Conservation (phyloP, 768 basidiomycete genomes). For the Suillus brevipes region DNA sequence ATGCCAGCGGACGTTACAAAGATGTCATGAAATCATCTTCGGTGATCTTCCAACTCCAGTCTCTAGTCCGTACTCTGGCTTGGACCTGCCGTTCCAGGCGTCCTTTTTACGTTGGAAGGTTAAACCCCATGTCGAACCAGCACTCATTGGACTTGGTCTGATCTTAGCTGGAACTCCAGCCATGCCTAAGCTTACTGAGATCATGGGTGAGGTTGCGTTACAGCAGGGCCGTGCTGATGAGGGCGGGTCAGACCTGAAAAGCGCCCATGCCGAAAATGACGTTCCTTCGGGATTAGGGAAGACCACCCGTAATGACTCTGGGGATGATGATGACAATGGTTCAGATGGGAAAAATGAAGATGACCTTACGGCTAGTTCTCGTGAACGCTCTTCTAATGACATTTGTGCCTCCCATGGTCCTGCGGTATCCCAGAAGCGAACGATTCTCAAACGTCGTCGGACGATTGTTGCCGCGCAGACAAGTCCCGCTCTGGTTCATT, state of each 20-base stretch:
- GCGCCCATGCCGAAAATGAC: slow-evolving; percentile 50
- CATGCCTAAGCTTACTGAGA: slow-evolving; percentile 71
- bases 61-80: slow-evolving; percentile 64
- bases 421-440: slow-evolving; percentile 12
- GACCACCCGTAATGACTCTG: slow-evolving; percentile 17
- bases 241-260: slow-evolving; percentile 48
- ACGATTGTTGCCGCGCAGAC: slow-evolving; percentile 71
- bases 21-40: slow-evolving; percentile 96
- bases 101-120: slow-evolving; percentile 63
- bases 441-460: slow-evolving; percentile 37
- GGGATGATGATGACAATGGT: slow-evolving; percentile 45
- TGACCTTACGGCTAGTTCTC: slow-evolving; percentile 22
- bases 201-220: slow-evolving; percentile 80
- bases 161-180: slow-evolving; percentile 75
- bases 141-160: slow-evolving; percentile 82
- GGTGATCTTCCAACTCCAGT: slow-evolving; percentile 73
- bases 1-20: slow-evolving; percentile 88
- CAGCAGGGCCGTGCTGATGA: slow-evolving; percentile 86
- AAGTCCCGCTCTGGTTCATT: slow-evolving; percentile 67
- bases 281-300: slow-evolving; percentile 30
- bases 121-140: slow-evolving; percentile 69
- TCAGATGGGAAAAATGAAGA: slow-evolving; percentile 42
- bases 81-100: slow-evolving; percentile 49
- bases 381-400: slow-evolving; percentile 10
- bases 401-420: slow-evolving; percentile 18